Conservation (phyloP, 2,329 filamentous ascomycete species). For the Ophiostoma angusticollis region DNA sequence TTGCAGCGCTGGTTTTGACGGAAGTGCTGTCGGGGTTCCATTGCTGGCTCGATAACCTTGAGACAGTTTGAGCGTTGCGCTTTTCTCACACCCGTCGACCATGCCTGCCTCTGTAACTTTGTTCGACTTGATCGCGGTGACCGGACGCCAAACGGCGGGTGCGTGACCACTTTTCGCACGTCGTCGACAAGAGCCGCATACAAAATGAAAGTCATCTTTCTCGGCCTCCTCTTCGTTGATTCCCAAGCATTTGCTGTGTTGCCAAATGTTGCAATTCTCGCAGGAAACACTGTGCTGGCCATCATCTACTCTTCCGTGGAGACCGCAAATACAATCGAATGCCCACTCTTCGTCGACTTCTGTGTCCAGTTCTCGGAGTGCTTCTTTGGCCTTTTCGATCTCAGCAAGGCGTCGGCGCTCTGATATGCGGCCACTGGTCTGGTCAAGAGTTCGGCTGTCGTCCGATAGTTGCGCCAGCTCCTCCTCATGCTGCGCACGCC, state of each 20-base stretch:
- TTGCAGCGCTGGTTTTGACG: background rate
- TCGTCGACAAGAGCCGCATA: conserved; percentile 66
- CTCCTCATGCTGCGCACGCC: conserved; percentile 72
- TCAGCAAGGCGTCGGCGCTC: conserved; percentile 71
- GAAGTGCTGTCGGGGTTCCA: conserved; percentile 1
- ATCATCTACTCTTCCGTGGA: conserved; percentile 87
- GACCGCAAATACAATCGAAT: conserved; percentile 87
- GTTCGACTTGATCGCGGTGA: conserved; percentile 41
- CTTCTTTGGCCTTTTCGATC: conserved; percentile 66
- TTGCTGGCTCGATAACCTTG: background rate
- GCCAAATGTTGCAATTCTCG: conserved; percentile 90
- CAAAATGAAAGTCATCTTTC: conserved; percentile 71
- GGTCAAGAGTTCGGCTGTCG: conserved; percentile 49
- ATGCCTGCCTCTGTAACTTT: conserved; percentile 9
- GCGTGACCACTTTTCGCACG: conserved; percentile 44
- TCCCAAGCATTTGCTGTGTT: conserved; percentile 84
- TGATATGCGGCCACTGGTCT: conserved; percentile 50
- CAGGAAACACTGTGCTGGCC: conserved; percentile 89
- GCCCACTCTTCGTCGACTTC: conserved; percentile 66
- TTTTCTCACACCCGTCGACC: too few species aligned
- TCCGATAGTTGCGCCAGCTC: conserved; percentile 70
- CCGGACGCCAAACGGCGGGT: conserved; percentile 28
- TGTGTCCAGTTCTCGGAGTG: conserved; percentile 55
- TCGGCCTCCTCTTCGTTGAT: conserved; percentile 71
- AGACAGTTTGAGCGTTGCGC: background rate